Evolutionary conservation across 2,329 filamentous ascomycete genomes (phyloP), one percentile per base, ranked within the genome.

Genomic region (Penicillium expansum): DNA sequence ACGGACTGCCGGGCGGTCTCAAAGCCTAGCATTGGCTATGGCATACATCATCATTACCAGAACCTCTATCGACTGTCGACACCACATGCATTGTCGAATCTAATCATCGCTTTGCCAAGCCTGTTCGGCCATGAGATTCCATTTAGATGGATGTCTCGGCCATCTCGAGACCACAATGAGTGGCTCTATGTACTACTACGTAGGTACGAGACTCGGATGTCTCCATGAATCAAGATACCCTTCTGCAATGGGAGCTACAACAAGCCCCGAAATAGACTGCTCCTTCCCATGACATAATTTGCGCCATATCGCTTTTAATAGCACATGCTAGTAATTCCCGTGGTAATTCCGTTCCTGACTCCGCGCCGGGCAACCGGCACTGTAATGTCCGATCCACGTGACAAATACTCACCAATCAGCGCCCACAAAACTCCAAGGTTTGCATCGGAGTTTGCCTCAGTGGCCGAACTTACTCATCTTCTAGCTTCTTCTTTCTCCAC

Each of bases 401-500:
- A 56, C 38, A 11, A 0, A 1, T 0, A 0, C 32, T 9, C 4
- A 27, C 56, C 57, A 48, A 51, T 56, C 41, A 58, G 3, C 13
- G 5, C 10, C 18, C 37, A 39, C 5, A 20, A 41, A 44, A 13
- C 38, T 52, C 49, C 39, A 45, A 44, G 48, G 55, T 60, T 61
- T 51, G 38, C 61, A 52, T 55, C 52, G 57, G 59, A 57, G 51
- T 59, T 57, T 59, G 58, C 56, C 56, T 52, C 56, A 54, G 33
- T 52, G 48, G 47, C 52, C 59, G 51, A 55, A 64, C 70, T 69
- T 62, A 65, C 56, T 59, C 65, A 60, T 66, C 57, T 60, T 67
- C 59, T 66, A 65, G 65, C 61, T 63, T 62, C 60, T 71, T 69
- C 67, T 67, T 65, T 64, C 63, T 59, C 63, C 61, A 65, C 62